phyloP scores from a whole-genome alignment of 2,329 filamentous ascomycete genomes.

The Apiospora sp. region DNA sequence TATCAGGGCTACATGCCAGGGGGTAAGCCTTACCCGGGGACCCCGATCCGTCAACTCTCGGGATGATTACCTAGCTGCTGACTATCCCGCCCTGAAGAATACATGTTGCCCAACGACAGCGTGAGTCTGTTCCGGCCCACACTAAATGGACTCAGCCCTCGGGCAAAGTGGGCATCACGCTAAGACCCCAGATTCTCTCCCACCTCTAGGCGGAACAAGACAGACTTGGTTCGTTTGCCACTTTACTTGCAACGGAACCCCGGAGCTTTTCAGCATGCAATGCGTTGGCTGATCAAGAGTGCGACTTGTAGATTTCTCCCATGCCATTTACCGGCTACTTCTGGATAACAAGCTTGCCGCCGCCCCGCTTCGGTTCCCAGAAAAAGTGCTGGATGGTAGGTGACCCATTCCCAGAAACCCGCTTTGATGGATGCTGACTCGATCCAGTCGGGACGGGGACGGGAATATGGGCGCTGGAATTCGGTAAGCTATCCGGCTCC shows the following conservation, averaged over 20 bases:
- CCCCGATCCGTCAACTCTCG: neutral
- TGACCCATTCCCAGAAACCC: neutral
- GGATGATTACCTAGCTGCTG: neutral
- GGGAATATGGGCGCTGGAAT: conserved; percentile 1
- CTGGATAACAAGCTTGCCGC: conserved; percentile 5
- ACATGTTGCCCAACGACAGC: conserved; percentile 22
- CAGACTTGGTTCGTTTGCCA: neutral
- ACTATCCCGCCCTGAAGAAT: neutral
- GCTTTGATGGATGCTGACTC: neutral
- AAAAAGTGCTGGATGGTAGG: neutral
- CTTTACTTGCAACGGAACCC: neutral
- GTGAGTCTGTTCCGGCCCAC: conserved; percentile 8
- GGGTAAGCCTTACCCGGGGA: neutral
- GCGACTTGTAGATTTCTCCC: neutral
- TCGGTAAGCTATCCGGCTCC: neutral
- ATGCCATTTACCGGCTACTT: neutral
- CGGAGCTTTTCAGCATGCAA: neutral
- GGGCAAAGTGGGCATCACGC: neutral
- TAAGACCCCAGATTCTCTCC: conserved; percentile 9
- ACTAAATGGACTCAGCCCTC: neutral
- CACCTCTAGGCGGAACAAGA: conserved; percentile 7
- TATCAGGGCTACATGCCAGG: conserved; percentile 22
- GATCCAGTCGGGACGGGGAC: neutral
- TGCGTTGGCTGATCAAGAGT: neutral
- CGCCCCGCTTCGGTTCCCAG: conserved; percentile 1